A percentile compares a stretch with the other conserved stretches of the same genome.
Conservation (phyloP, 2,329 filamentous ascomycete genomes). For the Stachybotrys chlorohalonatus region DNA sequence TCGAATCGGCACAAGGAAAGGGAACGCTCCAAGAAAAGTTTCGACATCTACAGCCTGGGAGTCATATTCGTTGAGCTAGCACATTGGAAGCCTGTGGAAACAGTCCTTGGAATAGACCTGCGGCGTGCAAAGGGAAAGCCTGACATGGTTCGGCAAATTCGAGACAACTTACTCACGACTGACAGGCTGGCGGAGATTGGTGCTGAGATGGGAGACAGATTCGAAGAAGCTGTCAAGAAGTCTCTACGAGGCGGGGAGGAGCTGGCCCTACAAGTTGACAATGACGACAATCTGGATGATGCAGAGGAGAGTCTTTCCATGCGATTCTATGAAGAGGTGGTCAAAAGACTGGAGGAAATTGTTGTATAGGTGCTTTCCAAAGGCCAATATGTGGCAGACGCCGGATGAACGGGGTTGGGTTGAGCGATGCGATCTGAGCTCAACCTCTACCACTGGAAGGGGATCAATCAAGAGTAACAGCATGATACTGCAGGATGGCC, state of each 20-base stretch:
- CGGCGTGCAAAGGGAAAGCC: constrained; percentile 22
- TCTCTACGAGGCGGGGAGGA: constrained; percentile 27
- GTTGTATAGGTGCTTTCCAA: constrained; percentile 15
- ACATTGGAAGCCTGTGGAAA: constrained; percentile 39
- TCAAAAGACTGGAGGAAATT: constrained; percentile 29
- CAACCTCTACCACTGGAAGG: too few relatives aligned
- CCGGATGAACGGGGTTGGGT: neutral
- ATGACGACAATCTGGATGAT: constrained; percentile 30
- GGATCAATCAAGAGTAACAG: too few relatives aligned
- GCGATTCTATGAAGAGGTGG: constrained; percentile 33
- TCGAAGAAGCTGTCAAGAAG: constrained; percentile 24
- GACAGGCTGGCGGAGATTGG: constrained; percentile 22
- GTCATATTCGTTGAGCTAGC: constrained; percentile 44
- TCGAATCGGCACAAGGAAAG: constrained; percentile 20
- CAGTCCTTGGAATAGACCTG: constrained; percentile 29
- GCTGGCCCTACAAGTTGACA: constrained; percentile 23
- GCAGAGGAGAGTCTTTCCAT: constrained; percentile 30
- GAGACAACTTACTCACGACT: constrained; percentile 19
- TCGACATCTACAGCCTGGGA: constrained; percentile 44
- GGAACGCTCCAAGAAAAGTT: constrained; percentile 35
- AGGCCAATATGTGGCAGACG: too few relatives aligned
- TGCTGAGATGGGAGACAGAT: constrained; percentile 28
- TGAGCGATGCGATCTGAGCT: too few relatives aligned
- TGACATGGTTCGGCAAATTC: constrained; percentile 26
- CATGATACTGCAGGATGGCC: too few relatives aligned